Evolutionary conservation across 495 filamentous ascomycete species (phyloP), one percentile per base, ranked within the genome.

Genomic region (Recurvomyces mirabilis): DNA sequence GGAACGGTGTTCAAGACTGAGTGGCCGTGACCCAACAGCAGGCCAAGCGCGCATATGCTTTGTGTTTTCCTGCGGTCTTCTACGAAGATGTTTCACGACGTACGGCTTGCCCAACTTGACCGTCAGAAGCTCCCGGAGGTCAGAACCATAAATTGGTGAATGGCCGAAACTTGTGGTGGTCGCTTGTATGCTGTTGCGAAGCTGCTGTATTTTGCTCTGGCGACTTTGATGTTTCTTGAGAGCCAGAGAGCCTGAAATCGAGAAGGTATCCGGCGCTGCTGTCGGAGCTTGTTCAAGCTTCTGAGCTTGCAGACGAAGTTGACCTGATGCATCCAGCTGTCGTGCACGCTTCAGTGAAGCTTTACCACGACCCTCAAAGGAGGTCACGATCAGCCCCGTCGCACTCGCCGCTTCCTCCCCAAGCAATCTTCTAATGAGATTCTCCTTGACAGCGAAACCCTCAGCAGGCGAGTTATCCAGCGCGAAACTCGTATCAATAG

Each of bases 401-500:
- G 51, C 30, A 2, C 23, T 5, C 5, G 40, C 34, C 7, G 17
- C 17, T 14, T 35, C 9, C 5, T 21, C 36, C 5, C 46, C 51
- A 21, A 54, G 47, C 37, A 54, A 18, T n/a, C 18, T 36, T 17
- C 51, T 12, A 10, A 54, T 26, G n/a, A 46, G 10, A 1, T 6
- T 19, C 41, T 94, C 85, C 40, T 84, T 87, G 41, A 77, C 68
- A 53, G 84, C 79, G 48, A 76, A 99, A 19, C 84, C 78, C 6
- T 81, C 77, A n/a, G 81, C 67, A 5, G 82, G 80, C 19, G 87
- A 88, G 33, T 73, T 82, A 24, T 79, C 73, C 84, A 95, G 93
- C 6, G 87, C 87, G 61, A 93, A 94, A 4, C 89, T 95, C 1
- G 86, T 96, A 55, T 93, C 87, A 57, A 99, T 94, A n/a, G 83